Base-by-base conservation (phyloP, 2,329 filamentous ascomycete species). In the Pseudocercospora crystallina region DNA sequence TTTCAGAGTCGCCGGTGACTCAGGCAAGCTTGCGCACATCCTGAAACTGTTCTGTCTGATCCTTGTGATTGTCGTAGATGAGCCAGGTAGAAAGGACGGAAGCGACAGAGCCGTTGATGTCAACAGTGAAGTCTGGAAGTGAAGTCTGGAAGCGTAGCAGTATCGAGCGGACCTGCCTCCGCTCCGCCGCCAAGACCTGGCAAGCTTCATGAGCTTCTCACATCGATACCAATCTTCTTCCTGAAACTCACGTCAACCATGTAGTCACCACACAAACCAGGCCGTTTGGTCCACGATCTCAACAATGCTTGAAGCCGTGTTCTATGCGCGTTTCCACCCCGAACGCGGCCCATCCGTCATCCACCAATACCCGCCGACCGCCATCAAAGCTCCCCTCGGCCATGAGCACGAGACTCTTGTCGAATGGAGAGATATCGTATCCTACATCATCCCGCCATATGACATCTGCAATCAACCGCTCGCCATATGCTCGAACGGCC, bases 401-500 rank as follows among this genome's bases (percentile, higher is more conserved):
- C 17, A 33, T n/a, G 37, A 26, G 30, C 41, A 31, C 14, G 39
- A 43, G 8, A 51, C 46, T 32, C 53, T 66, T 10, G 20, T 67
- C 34, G 42, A 36, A 42, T 97, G 96, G 72, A 83, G 88, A 58
- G 85, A 89, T 44, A 81, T 97, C 60, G 88, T 89, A 12, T 86
- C 92, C 68, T 96, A 95, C 75, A 86, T 99, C 65, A 96, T 99
- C 64, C 94, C 94, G 13, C 87, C 89, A 47, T 90, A 96, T 71
- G 88, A 92, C 64, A 94, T 99, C 67, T 96, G 92, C 79, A 95
- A 96, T 69, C 89, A 90, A 58, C 85, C 91, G 54, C 80, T 97
- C 55, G 87, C 87, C 26, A 85, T 95, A 49, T 82, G 78, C 62
- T 76, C 74, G n/a, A 86, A 86, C 69, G 86, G 89, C 39, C 87